Percentiles rank a stretch among this genome's conserved stretches.
These are phyloP conservation scores for Narthecium ossifragum DNA, from an alignment of 106 monocot species.

Conservation along the genomic window DNA sequence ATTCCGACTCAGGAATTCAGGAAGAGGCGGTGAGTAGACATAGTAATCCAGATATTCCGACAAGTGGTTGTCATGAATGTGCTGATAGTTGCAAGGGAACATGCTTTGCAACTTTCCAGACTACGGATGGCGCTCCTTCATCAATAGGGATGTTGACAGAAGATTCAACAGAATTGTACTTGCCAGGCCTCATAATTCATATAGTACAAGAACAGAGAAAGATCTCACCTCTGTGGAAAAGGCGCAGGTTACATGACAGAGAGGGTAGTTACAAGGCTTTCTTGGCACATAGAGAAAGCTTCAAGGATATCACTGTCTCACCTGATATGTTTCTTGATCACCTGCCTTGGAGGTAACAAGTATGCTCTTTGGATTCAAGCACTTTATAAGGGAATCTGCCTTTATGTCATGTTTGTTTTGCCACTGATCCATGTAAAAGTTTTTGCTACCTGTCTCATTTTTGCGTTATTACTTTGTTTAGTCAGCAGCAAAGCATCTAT, in stretches of 20 bases:
- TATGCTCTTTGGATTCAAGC: too few species aligned
- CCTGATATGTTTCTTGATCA: slow-evolving; percentile 99
- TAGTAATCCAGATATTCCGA: slow-evolving; percentile 7
- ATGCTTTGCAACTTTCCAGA: too few species aligned
- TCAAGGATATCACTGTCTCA: slow-evolving; percentile 68
- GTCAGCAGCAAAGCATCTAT: too few species aligned
- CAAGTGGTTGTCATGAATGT: slow-evolving; percentile 6
- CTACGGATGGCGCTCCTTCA: slow-evolving; percentile 3
- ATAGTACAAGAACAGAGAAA: slow-evolving; percentile 51
- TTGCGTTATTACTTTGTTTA: too few species aligned
- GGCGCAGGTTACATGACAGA: slow-evolving; percentile 31
- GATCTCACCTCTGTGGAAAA: slow-evolving; percentile 54
- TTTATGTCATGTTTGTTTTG: too few species aligned
- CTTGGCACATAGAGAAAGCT: slow-evolving; percentile 62
- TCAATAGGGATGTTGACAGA: slow-evolving; percentile 19
- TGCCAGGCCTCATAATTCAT: slow-evolving; percentile 77
- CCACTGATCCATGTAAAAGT: too few species aligned
- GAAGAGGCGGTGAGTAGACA: slow-evolving; percentile 10
- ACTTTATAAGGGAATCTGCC: too few species aligned
- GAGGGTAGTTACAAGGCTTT: slow-evolving; percentile 51
- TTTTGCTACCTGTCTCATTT: too few species aligned
- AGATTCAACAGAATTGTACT: slow-evolving; percentile 69
- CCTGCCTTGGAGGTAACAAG: slow-evolving; percentile 99
- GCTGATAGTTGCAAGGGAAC: too few species aligned
- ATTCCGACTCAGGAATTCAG: slow-evolving; percentile 5